phyloP scores from a whole-genome alignment of 2,329 filamentous ascomycete genomes.

The Sporothrix schenckii region DNA sequence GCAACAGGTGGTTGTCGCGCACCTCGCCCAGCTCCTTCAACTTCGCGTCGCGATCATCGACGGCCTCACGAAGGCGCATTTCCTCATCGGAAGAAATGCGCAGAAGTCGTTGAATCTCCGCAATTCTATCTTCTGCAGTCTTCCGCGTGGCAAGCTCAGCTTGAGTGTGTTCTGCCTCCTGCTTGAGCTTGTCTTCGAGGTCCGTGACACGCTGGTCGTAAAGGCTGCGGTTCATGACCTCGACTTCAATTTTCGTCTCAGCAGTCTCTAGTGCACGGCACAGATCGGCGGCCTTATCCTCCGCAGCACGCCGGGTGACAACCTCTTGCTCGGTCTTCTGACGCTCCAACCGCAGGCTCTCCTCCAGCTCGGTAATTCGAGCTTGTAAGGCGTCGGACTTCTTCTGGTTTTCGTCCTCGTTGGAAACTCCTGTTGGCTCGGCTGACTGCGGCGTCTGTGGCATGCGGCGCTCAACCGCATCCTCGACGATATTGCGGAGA shows the following conservation, averaged over 20 bases:
- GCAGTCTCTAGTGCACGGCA: slow-evolving; percentile 59
- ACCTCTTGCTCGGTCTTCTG: slow-evolving; percentile 55
- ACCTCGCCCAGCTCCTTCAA: slow-evolving; percentile 63
- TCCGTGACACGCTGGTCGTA: slow-evolving; percentile 66
- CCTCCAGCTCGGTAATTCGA: slow-evolving; percentile 63
- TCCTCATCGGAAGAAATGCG: slow-evolving; percentile 73
- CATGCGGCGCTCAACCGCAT: slow-evolving; percentile 62
- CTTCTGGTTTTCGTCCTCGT: slow-evolving; percentile 52
- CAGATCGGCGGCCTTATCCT: slow-evolving; percentile 58
- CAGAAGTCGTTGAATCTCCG: slow-evolving; percentile 71
- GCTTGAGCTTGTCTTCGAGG: slow-evolving; percentile 68
- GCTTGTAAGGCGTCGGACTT: slow-evolving; percentile 62
- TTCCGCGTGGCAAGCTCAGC: slow-evolving; percentile 65
- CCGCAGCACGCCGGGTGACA: slow-evolving; percentile 53
- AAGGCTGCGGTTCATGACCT: slow-evolving; percentile 63
- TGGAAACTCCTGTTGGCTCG: slow-evolving; percentile 47
- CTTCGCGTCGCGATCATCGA: slow-evolving; percentile 71
- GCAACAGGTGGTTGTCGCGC: slow-evolving; percentile 60
- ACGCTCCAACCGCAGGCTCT: slow-evolving; percentile 55
- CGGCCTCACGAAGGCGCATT: slow-evolving; percentile 64
- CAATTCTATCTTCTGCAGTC: slow-evolving; percentile 70
- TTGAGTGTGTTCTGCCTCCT: slow-evolving; percentile 66
- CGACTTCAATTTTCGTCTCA: slow-evolving; percentile 62
- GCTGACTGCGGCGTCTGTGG: slow-evolving; percentile 50
- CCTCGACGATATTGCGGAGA: slow-evolving; percentile 64